These are phyloP conservation scores for Cladophialophora psammophila DNA, from an alignment of 2,329 filamentous ascomycete species.

Conservation along the genomic window DNA sequence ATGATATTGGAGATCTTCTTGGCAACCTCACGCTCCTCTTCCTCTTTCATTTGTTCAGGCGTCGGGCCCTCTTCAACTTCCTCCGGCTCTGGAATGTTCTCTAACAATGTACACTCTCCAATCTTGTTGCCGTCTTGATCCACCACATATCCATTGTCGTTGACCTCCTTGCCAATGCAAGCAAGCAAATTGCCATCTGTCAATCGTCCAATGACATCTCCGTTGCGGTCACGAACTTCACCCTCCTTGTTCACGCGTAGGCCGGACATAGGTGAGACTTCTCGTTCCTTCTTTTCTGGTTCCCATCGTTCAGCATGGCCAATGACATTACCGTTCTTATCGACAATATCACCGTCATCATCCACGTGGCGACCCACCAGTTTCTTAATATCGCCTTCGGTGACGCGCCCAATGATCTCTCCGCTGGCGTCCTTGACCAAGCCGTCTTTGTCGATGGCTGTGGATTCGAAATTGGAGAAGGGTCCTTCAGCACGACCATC, in stretches of 20 bases:
- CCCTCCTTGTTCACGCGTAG: constrained; percentile 61
- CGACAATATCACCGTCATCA: constrained; percentile 72
- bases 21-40: constrained; percentile 77
- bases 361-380: constrained; percentile 72
- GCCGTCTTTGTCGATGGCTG: constrained; percentile 65
- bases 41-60: constrained; percentile 60
- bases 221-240: constrained; percentile 55
- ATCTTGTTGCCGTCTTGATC: constrained; percentile 69
- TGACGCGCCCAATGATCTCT: constrained; percentile 65
- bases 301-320: constrained; percentile 75
- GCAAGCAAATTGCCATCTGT: constrained; percentile 54
- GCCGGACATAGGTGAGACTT: constrained; percentile 67
- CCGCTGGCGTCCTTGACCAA: constrained; percentile 61
- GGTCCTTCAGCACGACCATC: constrained; percentile 52
- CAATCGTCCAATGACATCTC: constrained; percentile 55
- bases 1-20: constrained; percentile 76
- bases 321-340: constrained; percentile 71
- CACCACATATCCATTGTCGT: constrained; percentile 62
- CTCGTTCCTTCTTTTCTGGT: constrained; percentile 61
- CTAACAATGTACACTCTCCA: constrained; percentile 68
- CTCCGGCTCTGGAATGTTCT: constrained; percentile 60
- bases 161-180: constrained; percentile 53
- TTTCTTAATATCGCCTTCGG: constrained; percentile 69
- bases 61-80: constrained; percentile 52
- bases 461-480: constrained; percentile 66